Evolutionary conservation across 1,284 basidiomycete species (phyloP).

Genomic region (Singerocomus inundabilis): DNA sequence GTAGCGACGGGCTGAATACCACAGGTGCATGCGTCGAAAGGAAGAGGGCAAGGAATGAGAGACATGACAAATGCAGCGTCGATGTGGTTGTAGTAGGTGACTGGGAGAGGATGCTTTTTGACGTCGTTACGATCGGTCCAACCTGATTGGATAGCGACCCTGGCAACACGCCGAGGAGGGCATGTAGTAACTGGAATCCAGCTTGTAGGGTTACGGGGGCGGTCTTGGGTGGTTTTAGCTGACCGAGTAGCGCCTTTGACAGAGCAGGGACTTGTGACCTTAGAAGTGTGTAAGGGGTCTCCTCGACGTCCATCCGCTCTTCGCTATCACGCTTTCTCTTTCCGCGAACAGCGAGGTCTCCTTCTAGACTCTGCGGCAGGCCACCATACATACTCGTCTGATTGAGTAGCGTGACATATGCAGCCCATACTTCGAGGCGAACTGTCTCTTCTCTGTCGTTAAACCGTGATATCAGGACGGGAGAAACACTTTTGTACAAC

Average conservation of each 20-base stretch:
- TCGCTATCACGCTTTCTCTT: slow-evolving; percentile 82
- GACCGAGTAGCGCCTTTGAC: slow-evolving; percentile 80
- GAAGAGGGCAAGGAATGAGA: slow-evolving; percentile 84
- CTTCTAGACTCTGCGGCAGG: slow-evolving; percentile 50
- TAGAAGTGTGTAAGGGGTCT: slow-evolving; percentile 71
- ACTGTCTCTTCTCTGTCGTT: slow-evolving; percentile 96
- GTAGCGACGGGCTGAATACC: slow-evolving; percentile 61
- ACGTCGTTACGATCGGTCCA: slow-evolving; percentile 56
- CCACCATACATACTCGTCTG: slow-evolving; percentile 82
- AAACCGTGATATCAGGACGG: slow-evolving; percentile 86
- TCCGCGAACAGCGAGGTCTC: slow-evolving; percentile 48
- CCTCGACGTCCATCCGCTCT: slow-evolving; percentile 71
- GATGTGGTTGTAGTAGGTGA: slow-evolving; percentile 68
- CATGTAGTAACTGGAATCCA: slow-evolving; percentile 77
- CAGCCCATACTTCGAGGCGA: slow-evolving; percentile 88
- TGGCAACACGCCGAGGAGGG: slow-evolving; percentile 77
- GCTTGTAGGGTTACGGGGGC: slow-evolving; percentile 79
- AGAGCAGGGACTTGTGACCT: slow-evolving; percentile 74
- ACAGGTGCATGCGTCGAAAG: slow-evolving; percentile 78
- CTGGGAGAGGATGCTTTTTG: slow-evolving; percentile 62
- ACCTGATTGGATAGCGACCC: slow-evolving; percentile 81
- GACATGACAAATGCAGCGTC: slow-evolving; percentile 72
- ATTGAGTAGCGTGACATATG: slow-evolving; percentile 77
- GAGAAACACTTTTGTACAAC: slow-evolving; percentile 83
- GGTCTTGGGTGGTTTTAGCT: slow-evolving; percentile 81